Evolutionary conservation across 768 basidiomycete species (phyloP), one percentile per base, ranked within the genome.

Genomic region (Tubosaeta brunneosetosa): DNA sequence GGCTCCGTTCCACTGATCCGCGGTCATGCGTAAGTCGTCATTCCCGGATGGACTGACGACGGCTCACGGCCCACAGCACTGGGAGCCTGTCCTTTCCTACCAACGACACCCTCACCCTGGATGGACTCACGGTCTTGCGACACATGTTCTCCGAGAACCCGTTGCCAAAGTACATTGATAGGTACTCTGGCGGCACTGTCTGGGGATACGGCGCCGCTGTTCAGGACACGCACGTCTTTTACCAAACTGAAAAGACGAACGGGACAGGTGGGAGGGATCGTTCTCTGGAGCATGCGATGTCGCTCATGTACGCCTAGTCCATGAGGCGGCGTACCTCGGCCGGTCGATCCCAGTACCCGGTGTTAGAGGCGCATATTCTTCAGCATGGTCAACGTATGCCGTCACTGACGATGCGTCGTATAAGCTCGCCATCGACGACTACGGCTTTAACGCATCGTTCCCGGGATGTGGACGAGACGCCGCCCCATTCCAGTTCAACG

Each of bases 141-240:
- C 57, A 61, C 36, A 52, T 47, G 34, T 59, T 57, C 56, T 54
- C 56, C 17, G 33, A 54, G 13, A 27, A 19, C 1, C 33, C 55
- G 3, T 12, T 59, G 9, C 44, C 52, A 0, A 22, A 11, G 1
- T 57, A 57, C 22, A 37, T 59, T 14, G 47, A 38, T 19, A 46
- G 44, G 29, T 61, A 59, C 29, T 45, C 42, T 4, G 38, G 22
- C 7, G 52, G 31, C 3, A 54, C 51, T 2, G 4, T 50, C 12
- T 59, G 60, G 60, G 57, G 58, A 19, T 25, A 59, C 16, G 56
- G 52, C 41, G 47, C 33, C 13, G 2, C 41, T 1, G 59, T 61
- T 31, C 54, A 59, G 12, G 57, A 56, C 32, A 47, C 57, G 1
- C 52, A 54, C 7, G 6, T 59, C 19, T 61, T 59, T 47, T 59